These are phyloP conservation scores for Cyberlindnera galapagoensis DNA, from an alignment of 805 yeast species.

Conservation along the genomic window DNA sequence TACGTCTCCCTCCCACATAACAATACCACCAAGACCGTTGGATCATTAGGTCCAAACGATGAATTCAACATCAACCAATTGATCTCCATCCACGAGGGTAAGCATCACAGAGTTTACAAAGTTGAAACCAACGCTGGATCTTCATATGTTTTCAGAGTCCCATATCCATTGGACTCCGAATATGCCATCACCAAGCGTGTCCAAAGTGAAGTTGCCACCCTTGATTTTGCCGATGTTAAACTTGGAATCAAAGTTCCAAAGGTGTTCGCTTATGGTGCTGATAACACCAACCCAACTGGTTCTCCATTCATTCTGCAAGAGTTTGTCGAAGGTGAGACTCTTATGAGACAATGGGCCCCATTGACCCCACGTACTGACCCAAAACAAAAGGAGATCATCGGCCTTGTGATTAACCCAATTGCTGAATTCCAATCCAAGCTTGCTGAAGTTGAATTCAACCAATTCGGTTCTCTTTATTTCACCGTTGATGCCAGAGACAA, in stretches of 20 bases:
- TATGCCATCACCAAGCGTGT: conserved; percentile 59
- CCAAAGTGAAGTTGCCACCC: conserved; percentile 88
- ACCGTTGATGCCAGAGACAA: conserved; percentile 49
- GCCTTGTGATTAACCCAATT: conserved; percentile 63
- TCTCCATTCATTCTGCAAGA: conserved; percentile 81
- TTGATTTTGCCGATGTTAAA: conserved; percentile 70
- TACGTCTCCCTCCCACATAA: conserved; percentile 44
- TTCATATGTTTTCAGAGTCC: conserved; percentile 72
- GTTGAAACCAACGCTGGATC: conserved; percentile 56
- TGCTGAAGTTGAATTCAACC: conserved; percentile 53
- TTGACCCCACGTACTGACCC: conserved; percentile 53
- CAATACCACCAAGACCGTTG: conserved; percentile 35
- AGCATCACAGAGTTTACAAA: conserved; percentile 84
- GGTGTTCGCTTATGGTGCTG: conserved; percentile 59
- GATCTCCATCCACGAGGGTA: conserved; percentile 87
- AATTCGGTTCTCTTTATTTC: conserved; percentile 80
- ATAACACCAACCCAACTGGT: conserved; percentile 53
- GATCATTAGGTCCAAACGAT: conserved; percentile 37
- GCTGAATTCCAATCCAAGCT: conserved; percentile 57
- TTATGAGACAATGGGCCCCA: conserved; percentile 93
- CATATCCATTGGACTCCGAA: conserved; percentile 70
- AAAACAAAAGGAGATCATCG: conserved; percentile 43
- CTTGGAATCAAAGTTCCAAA: conserved; percentile 67
- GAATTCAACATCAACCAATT: conserved; percentile 57
- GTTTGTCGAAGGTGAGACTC: conserved; percentile 65